Evolutionary conservation across 306 rosid genomes (phyloP).

Genomic region (Cotoneaster glaucophyllus): DNA sequence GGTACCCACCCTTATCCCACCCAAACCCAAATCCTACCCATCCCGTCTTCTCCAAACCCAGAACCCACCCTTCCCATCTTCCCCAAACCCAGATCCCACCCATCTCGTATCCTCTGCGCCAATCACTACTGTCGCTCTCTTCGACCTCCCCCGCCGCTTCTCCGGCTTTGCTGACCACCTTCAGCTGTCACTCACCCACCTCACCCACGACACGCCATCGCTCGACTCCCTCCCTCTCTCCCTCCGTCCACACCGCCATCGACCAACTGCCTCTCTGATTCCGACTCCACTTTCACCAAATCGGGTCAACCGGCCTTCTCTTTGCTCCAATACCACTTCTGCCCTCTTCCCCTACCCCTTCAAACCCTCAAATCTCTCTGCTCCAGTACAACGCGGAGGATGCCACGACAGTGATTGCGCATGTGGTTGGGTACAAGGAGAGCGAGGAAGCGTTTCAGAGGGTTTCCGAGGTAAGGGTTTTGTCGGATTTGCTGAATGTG

Average conservation of each 20-base stretch:
- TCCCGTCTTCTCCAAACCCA: no score
- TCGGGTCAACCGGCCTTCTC: slow-evolving; percentile 72
- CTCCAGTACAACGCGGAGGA: slow-evolving; percentile 14
- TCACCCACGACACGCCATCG: slow-evolving; percentile 13
- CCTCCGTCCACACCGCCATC: slow-evolving; percentile 19
- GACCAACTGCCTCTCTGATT: no score
- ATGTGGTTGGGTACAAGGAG: no score
- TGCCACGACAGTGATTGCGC: no score
- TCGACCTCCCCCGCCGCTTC: slow-evolving; percentile 31
- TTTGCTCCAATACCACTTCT: slow-evolving; percentile 62
- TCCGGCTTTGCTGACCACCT: slow-evolving; percentile 33
- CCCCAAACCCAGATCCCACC: no score
- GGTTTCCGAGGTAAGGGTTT: no score
- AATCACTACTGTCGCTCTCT: slow-evolving; percentile 3
- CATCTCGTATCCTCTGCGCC: slow-evolving; percentile 1
- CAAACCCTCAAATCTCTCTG: slow-evolving; percentile 50
- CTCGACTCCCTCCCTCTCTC: slow-evolving; percentile 9
- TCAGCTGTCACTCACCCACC: slow-evolving; percentile 19
- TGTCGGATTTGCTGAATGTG: no score
- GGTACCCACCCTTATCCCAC: no score
- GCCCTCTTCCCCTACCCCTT: slow-evolving; percentile 34
- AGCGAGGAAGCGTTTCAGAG: no score
- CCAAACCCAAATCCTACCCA: no score
- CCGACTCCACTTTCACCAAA: slow-evolving; percentile 48
- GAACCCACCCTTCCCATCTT: no score